Evolutionary conservation across 441 rosid genomes (phyloP).

Genomic region (Populus trichocarpa): DNA sequence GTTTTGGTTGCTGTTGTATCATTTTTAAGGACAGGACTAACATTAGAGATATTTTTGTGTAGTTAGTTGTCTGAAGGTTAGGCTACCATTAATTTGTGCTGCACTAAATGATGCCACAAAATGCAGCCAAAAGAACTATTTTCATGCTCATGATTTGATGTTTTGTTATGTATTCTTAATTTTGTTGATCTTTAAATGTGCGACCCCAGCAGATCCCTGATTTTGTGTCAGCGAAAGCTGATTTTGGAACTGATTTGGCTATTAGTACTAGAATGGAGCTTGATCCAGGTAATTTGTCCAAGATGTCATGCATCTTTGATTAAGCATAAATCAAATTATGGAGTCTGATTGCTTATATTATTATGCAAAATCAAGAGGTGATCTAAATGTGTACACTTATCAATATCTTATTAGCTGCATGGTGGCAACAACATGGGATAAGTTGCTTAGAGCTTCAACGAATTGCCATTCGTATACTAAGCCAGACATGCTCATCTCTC

Average conservation of each 20-base stretch:
- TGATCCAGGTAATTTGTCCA: conserved; percentile 55
- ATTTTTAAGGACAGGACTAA: background rate
- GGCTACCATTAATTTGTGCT: background rate
- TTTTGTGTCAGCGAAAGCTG: conserved; percentile 63
- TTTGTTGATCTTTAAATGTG: background rate
- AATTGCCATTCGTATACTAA: conserved; percentile 75
- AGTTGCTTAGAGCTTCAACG: conserved; percentile 83
- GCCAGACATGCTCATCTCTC: conserved; percentile 78
- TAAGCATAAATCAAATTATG: background rate
- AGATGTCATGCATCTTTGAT: conserved; percentile 3
- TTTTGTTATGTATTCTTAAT: background rate
- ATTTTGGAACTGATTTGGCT: conserved; percentile 85
- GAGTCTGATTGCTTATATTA: background rate
- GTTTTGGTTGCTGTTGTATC: background rate
- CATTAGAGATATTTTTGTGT: background rate
- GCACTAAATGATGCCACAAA: background rate
- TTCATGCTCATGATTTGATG: too few relatives aligned
- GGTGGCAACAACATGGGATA: conserved; percentile 89
- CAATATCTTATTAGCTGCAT: conserved; percentile 48
- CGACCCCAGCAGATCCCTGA: conserved; percentile 58
- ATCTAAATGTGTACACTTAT: conserved; percentile 4
- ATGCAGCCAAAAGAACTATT: background rate
- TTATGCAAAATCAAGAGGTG: conserved; percentile 13
- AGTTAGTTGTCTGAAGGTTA: background rate
- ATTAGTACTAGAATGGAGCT: conserved; percentile 72